Conservation (phyloP, 1,139 yeast species). For the Suhomyces kunorum region DNA sequence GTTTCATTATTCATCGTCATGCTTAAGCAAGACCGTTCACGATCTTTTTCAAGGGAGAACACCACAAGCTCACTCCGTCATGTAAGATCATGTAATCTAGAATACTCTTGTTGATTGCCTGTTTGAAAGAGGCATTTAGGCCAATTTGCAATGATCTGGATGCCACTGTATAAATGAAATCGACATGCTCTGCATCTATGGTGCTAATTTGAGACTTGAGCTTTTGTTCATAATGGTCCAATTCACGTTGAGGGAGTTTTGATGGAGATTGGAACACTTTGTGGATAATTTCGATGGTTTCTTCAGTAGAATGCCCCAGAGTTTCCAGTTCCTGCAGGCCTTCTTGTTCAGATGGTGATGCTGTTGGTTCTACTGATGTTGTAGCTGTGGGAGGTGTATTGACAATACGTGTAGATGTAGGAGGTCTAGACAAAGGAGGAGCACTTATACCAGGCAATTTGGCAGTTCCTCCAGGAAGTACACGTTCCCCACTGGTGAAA, state of each 20-base stretch:
- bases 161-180: constrained; percentile 19
- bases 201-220: constrained; percentile 27
- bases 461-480: neutral
- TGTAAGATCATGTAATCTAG: constrained; percentile 52
- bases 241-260: constrained; percentile 35
- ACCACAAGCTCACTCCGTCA: constrained; percentile 58
- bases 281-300: constrained; percentile 2
- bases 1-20: neutral
- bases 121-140: constrained; percentile 14
- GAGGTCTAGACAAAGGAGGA: neutral
- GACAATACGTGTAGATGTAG: neutral
- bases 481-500: neutral
- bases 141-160: constrained; percentile 7
- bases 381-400: neutral
- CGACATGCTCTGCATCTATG: constrained; percentile 19
- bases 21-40: constrained; percentile 30
- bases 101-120: constrained; percentile 19
- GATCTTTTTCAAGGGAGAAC: constrained; percentile 53
- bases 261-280: constrained; percentile 18
- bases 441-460: too few relatives aligned
- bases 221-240: constrained; percentile 37
- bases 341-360: too few relatives aligned
- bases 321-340: too few relatives aligned
- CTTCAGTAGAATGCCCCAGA: neutral
- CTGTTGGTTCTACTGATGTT: neutral